Evolutionary conservation across 495 filamentous ascomycete genomes (phyloP), one percentile per base, ranked within the genome.

Genomic region (Aspergillus olivimuriae): DNA sequence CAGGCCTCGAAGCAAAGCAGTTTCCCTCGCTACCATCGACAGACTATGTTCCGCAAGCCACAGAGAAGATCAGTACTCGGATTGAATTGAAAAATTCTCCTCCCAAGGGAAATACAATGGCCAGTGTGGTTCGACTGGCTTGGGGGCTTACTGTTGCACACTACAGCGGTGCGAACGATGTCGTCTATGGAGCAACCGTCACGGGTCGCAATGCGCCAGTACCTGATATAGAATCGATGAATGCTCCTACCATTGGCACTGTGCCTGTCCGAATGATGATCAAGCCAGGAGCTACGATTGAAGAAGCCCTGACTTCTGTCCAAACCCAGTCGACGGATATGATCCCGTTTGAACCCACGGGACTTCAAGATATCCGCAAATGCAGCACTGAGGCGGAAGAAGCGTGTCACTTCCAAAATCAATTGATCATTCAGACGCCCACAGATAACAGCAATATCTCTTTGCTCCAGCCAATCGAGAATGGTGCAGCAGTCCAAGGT

Each of bases 351-450:
- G 61, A 74, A 36, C 69, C 73, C 14, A 32, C 53, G 10, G 71
- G 71, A 10, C 46, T 76, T 0, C 67, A 72, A 51, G 63, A 79
- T 39, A 83, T 84, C 34, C 60, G 65, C 32, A 51, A 53, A 9
- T 52, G 79, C 15, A 70, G 66, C 31, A 34, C 56, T 0, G 77
- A 81, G 24, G 65, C 74, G 2, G 56, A 63, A 31, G 52, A 63
- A 30, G 78, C 76, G 3, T 77, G 74, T 43, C 68, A 76, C 37
- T 66, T 81, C 45, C 63, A 72, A 36, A 73, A 62, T 43, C 44
- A 76, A 15, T 55, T 77, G 2, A 59, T 71, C 4, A 60, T 80
- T 14, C 68, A 75, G 36, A n/a, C n/a, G n/a, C 61, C 69, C 1
- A 51, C 36, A 23, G 20, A 9, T 11, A 36, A 1, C 2, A 4